Conservation (phyloP, 2,329 filamentous ascomycete genomes). For the Penicillium psychrosexuale region DNA sequence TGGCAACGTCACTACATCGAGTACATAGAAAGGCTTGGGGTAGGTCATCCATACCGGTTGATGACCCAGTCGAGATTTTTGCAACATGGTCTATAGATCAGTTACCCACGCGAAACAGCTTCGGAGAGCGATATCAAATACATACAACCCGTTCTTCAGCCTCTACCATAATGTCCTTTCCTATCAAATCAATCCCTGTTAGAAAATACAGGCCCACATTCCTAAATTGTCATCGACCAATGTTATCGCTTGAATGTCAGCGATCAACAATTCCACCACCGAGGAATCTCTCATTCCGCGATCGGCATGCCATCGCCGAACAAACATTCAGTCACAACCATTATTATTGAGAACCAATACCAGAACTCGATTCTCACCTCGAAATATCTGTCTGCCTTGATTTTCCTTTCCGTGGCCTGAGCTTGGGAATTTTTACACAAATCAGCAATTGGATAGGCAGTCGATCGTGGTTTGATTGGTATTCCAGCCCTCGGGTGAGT, state of each 20-base stretch:
- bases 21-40: background rate
- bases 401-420: background rate
- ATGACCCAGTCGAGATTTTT: conserved; percentile 2
- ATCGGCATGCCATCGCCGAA: conserved; percentile 3
- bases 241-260: background rate
- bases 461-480: background rate
- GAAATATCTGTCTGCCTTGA: background rate
- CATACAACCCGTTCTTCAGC: too few relatives aligned
- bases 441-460: background rate
- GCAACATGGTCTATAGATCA: background rate
- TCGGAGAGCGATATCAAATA: too few relatives aligned
- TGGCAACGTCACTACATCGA: background rate
- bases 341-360: background rate
- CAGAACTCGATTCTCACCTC: background rate
- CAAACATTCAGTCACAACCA: conserved; percentile 1
- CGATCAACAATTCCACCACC: background rate
- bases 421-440: background rate
- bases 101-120: too few relatives aligned
- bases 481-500: background rate
- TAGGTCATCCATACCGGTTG: background rate
- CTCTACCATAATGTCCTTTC: background rate
- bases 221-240: background rate
- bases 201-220: background rate
- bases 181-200: too few relatives aligned
- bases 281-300: background rate